These are phyloP conservation scores for Saposhnikovia divaricata DNA, from an alignment of 129 eudicot genomes.

Conservation along the genomic window DNA sequence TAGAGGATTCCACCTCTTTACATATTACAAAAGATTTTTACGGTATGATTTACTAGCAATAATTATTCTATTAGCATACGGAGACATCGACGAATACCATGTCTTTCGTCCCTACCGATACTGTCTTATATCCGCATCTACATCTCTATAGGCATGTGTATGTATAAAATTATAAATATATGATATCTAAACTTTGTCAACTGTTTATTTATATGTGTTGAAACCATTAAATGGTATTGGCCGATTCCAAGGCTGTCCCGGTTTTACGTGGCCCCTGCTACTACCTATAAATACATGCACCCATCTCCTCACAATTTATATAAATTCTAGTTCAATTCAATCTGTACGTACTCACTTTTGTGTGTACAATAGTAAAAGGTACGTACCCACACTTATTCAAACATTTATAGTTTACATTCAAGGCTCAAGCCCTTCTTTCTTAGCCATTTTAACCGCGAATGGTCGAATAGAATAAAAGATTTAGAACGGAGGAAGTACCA, in stretches of 20 bases:
- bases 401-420: background rate
- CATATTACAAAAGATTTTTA: too few relatives aligned
- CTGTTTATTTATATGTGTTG: background rate
- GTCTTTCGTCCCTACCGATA: background rate
- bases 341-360: background rate
- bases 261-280: background rate
- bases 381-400: background rate
- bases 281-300: constrained; percentile 9
- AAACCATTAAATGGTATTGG: background rate
- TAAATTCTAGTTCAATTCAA: background rate
- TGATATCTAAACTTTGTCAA: background rate
- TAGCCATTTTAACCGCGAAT: too few relatives aligned
- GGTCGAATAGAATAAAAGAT: too few relatives aligned
- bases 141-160: background rate
- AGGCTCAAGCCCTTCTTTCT: background rate
- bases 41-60: too few relatives aligned
- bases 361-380: background rate
- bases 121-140: background rate
- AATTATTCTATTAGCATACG: too few relatives aligned
- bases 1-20: too few relatives aligned
- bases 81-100: constrained; percentile 4
- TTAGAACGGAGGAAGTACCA: too few relatives aligned
- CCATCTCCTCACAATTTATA: background rate
- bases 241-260: background rate
- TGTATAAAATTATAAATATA: too few relatives aligned